Evolutionary conservation across 2,329 filamentous ascomycete species (phyloP).

Genomic region (Apiospora sp.): DNA sequence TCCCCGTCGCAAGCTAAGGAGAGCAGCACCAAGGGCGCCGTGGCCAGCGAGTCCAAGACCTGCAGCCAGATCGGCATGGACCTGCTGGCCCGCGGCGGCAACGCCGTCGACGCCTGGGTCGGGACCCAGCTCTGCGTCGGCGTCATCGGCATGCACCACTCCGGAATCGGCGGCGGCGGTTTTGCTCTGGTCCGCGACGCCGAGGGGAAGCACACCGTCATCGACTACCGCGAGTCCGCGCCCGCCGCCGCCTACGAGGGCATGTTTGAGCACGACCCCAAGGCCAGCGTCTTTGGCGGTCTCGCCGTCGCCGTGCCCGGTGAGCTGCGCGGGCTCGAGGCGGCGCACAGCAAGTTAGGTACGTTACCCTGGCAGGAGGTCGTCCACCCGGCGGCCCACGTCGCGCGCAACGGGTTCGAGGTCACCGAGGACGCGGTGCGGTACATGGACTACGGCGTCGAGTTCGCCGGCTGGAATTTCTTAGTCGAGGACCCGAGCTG

Average conservation of each 20-base stretch:
- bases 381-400: conserved; percentile 74
- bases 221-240: conserved; percentile 91
- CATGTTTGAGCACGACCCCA: conserved; percentile 80
- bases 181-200: conserved; percentile 81
- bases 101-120: conserved; percentile 79
- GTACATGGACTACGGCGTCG: conserved; percentile 69
- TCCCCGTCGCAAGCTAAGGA: not conserved
- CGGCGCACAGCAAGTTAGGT: conserved; percentile 78
- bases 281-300: conserved; percentile 74
- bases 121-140: conserved; percentile 80
- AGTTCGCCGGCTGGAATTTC: conserved; percentile 60
- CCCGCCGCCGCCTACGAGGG: conserved; percentile 82
- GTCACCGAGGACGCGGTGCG: conserved; percentile 77
- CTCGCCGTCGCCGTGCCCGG: conserved; percentile 76
- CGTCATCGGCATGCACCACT: conserved; percentile 79
- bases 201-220: conserved; percentile 77
- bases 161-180: conserved; percentile 87
- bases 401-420: conserved; percentile 78
- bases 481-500: conserved; percentile 78
- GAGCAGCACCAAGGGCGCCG: conserved; percentile 35
- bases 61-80: conserved; percentile 46
- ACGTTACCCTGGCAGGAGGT: conserved; percentile 74
- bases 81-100: conserved; percentile 56
- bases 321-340: conserved; percentile 80
- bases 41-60: conserved; percentile 42